Evolutionary conservation across 768 basidiomycete genomes (phyloP).

Genomic region (Serendipita vermifera): DNA sequence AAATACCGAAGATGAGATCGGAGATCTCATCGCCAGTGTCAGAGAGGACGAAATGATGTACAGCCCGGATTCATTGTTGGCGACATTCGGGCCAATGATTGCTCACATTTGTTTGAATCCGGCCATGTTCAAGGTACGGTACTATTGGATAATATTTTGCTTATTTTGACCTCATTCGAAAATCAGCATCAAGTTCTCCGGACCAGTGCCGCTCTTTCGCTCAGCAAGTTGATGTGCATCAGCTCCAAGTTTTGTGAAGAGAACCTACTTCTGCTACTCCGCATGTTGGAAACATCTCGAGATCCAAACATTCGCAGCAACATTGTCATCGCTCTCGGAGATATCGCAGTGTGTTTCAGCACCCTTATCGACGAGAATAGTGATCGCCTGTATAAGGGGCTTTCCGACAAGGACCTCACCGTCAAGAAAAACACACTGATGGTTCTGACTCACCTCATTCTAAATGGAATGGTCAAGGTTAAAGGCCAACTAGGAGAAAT

Average conservation of each 20-base stretch:
- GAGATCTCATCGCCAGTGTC: constrained; percentile 73
- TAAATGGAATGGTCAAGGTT: constrained; percentile 99
- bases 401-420: constrained; percentile 70
- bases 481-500: constrained; percentile 99
- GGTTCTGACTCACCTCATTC: constrained; percentile 91
- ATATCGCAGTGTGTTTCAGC: constrained; percentile 97
- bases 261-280: constrained; percentile 80
- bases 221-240: constrained; percentile 95
- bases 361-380: constrained; percentile 95
- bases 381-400: constrained; percentile 85
- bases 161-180: not conserved
- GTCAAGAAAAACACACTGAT: constrained; percentile 99
- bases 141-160: not conserved
- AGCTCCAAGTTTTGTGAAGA: constrained; percentile 88
- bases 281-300: constrained; percentile 80
- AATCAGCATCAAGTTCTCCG: constrained; percentile 71
- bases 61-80: constrained; percentile 66
- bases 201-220: constrained; percentile 72
- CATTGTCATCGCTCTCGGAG: constrained; percentile 94
- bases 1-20: constrained; percentile 96
- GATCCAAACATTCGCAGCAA: constrained; percentile 88
- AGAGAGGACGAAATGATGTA: constrained; percentile 82
- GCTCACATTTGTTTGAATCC: constrained; percentile 85
- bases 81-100: constrained; percentile 79
- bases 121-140: constrained; percentile 71